phyloP scores from a whole-genome alignment of 1,139 yeast genomes.

The Pichia sp. region DNA sequence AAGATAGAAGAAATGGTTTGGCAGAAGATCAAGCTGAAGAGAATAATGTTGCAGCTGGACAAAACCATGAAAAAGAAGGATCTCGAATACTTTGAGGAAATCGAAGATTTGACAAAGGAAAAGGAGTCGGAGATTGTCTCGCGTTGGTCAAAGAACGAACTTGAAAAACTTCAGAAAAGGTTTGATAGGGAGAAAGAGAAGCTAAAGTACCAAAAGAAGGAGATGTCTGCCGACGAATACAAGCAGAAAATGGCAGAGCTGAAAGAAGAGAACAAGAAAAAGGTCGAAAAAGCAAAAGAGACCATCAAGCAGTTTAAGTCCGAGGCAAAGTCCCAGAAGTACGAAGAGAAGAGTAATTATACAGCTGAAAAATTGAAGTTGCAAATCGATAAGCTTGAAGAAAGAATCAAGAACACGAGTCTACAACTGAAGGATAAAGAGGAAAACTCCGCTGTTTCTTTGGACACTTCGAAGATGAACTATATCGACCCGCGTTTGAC shows the following conservation, averaged over 20 bases:
- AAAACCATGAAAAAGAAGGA: constrained; percentile 50
- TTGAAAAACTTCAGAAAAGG: constrained; percentile 55
- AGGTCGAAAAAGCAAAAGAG: constrained; percentile 55
- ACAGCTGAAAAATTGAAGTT: constrained; percentile 69
- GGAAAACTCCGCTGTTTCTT: constrained; percentile 88
- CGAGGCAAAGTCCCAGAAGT: constrained; percentile 62
- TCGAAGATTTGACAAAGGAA: constrained; percentile 65
- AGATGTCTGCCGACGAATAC: constrained; percentile 47
- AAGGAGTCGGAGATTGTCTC: constrained; percentile 58
- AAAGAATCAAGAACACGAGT: constrained; percentile 62
- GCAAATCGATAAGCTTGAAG: constrained; percentile 72
- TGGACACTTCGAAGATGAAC: constrained; percentile 90
- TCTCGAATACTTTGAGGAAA: constrained; percentile 59
- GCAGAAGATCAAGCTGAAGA: constrained; percentile 74
- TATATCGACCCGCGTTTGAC: constrained; percentile 93
- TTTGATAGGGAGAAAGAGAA: constrained; percentile 38
- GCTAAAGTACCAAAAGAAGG: constrained; percentile 46
- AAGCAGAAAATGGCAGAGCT: constrained; percentile 51
- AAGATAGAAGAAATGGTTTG: constrained; percentile 74
- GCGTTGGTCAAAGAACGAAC: constrained; percentile 55
- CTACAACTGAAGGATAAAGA: constrained; percentile 86
- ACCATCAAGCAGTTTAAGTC: constrained; percentile 47
- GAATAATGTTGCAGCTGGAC: constrained; percentile 65
- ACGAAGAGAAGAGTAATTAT: constrained; percentile 47
- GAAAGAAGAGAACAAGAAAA: constrained; percentile 41